Evolutionary conservation across 2,329 filamentous ascomycete genomes (phyloP).

Genomic region (Arthrobotrys iridis): DNA sequence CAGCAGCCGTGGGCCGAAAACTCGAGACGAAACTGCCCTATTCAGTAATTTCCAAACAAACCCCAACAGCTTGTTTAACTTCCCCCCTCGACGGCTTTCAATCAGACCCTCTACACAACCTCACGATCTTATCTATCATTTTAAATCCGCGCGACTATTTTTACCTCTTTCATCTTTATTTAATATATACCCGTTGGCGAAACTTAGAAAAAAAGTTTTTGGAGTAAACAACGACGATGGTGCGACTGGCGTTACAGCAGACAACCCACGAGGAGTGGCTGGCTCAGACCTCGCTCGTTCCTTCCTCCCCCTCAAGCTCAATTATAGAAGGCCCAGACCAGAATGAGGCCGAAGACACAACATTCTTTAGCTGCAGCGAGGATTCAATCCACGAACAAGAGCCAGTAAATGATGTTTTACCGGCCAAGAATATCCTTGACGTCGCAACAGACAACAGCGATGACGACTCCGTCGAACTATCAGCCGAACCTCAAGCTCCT

Average conservation of each 20-base stretch:
- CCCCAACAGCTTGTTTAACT: background rate
- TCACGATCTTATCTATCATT: background rate
- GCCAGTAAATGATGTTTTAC: background rate
- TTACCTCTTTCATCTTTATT: too few relatives aligned
- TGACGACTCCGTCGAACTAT: background rate
- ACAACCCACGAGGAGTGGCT: slow-evolving; percentile 49
- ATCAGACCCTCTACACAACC: background rate
- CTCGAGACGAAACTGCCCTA: background rate
- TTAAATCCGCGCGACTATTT: too few relatives aligned
- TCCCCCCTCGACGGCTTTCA: background rate
- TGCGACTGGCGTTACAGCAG: slow-evolving; percentile 28
- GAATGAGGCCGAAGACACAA: slow-evolving; percentile 16
- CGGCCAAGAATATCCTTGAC: background rate
- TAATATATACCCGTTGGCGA: slow-evolving; percentile 1
- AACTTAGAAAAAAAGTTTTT: background rate
- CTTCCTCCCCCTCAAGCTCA: background rate
- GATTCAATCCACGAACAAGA: slow-evolving; percentile 9
- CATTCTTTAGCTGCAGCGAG: slow-evolving; percentile 35
- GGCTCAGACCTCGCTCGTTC: slow-evolving; percentile 6
- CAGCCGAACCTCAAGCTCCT: background rate
- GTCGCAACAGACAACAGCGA: background rate
- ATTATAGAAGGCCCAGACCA: background rate
- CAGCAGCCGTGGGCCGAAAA: background rate
- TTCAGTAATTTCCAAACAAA: slow-evolving; percentile 32
- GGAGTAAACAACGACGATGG: slow-evolving; percentile 9